Evolutionary conservation across 1,284 basidiomycete species (phyloP).

Genomic region (Trichosporon sp.): DNA sequence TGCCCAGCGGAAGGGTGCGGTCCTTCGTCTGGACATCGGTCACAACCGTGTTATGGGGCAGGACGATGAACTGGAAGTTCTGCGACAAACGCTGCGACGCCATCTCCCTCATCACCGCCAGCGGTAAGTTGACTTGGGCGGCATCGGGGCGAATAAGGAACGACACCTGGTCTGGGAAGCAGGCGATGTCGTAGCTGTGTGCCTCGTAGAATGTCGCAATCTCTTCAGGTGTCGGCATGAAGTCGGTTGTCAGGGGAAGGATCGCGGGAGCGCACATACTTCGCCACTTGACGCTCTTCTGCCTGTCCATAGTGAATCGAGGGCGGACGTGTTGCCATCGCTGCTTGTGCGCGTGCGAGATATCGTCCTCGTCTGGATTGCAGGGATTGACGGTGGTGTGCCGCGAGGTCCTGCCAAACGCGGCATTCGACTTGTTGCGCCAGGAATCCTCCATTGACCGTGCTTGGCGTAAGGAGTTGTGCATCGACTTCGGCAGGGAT

Average conservation of each 20-base stretch:
- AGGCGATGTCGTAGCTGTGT: conserved; percentile 54
- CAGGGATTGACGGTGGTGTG: conserved; percentile 48
- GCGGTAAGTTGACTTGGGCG: conserved; percentile 58
- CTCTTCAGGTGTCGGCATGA: conserved; percentile 71
- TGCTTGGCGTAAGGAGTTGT: conserved; percentile 16
- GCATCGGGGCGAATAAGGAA: conserved; percentile 60
- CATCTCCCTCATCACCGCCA: conserved; percentile 89
- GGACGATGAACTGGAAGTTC: conserved; percentile 89
- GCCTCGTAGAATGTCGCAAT: conserved; percentile 74
- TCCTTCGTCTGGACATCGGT: conserved; percentile 16
- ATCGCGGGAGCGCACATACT: conserved; percentile 77
- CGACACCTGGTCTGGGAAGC: conserved; percentile 46
- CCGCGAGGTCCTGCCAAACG: conserved; percentile 32
- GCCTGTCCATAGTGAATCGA: conserved; percentile 57
- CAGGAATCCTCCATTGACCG: conserved; percentile 39
- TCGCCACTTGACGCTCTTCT: conserved; percentile 90
- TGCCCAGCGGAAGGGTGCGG: not conserved
- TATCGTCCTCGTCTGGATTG: conserved; percentile 31
- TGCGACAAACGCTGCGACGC: conserved; percentile 78
- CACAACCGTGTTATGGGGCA: conserved; percentile 39
- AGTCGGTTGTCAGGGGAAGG: conserved; percentile 87
- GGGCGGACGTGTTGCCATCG: conserved; percentile 88
- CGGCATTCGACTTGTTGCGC: conserved; percentile 31
- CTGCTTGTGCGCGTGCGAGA: conserved; percentile 58
- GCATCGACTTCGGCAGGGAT: conserved; percentile 16